These are phyloP conservation scores for Leccinum boreale DNA, from an alignment of 768 basidiomycete genomes.

Conservation along the genomic window DNA sequence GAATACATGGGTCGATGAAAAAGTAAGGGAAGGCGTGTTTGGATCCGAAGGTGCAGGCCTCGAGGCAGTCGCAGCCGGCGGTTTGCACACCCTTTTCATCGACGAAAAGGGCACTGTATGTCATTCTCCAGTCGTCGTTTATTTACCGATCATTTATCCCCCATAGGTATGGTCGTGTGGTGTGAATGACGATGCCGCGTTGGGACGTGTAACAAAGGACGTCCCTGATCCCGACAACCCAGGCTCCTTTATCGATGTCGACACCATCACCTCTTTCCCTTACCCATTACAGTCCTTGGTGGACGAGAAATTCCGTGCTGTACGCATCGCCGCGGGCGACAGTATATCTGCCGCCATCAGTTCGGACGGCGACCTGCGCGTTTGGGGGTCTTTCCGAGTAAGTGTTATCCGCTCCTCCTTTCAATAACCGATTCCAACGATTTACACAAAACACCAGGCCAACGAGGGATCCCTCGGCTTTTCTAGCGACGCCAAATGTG, in stretches of 20 bases:
- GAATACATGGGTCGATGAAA: constrained; percentile 73
- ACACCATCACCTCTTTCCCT: constrained; percentile 51
- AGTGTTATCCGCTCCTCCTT: constrained; percentile 22
- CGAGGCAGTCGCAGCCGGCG: constrained; percentile 77
- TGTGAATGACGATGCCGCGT: constrained; percentile 84
- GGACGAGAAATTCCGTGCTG: constrained; percentile 81
- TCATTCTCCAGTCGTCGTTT: constrained; percentile 15
- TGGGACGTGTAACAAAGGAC: constrained; percentile 72
- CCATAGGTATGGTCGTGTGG: constrained; percentile 80
- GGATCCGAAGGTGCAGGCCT: constrained; percentile 76
- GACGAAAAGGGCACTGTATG: constrained; percentile 89
- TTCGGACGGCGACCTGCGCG: constrained; percentile 73
- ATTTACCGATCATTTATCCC: constrained; percentile 2
- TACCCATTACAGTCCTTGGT: constrained; percentile 66
- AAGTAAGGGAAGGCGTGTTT: constrained; percentile 68
- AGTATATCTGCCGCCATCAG: constrained; percentile 85
- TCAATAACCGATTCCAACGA: constrained; percentile 1
- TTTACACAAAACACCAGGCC: constrained; percentile 40
- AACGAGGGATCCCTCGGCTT: constrained; percentile 87
- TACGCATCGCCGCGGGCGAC: constrained; percentile 81
- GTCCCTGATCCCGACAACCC: constrained; percentile 59
- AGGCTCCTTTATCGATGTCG: constrained; percentile 52
- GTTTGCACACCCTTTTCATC: constrained; percentile 84
- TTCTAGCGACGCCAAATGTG: constrained; percentile 59
- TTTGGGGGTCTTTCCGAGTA: constrained; percentile 91